These are phyloP conservation scores for Boletus tylopilopsis DNA, from an alignment of 768 basidiomycete genomes.

Conservation along the genomic window DNA sequence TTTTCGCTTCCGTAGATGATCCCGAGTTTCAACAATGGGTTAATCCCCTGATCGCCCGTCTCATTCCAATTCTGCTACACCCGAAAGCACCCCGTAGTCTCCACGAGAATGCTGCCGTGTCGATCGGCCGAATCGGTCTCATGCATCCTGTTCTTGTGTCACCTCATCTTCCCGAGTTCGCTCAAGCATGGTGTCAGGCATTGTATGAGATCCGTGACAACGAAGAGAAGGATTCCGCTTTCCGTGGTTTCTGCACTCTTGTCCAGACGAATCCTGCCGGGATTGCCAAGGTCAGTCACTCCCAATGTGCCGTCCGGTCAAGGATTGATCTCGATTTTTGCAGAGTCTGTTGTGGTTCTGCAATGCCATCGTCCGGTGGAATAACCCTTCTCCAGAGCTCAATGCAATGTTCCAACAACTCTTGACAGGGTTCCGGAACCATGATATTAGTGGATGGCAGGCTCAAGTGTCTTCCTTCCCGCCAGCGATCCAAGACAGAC, in stretches of 20 bases:
- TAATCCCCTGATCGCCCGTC: conserved; percentile 75
- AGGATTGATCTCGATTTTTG: conserved; percentile 4
- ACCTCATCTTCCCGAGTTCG: conserved; percentile 85
- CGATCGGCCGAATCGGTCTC: conserved; percentile 92
- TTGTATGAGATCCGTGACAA: conserved; percentile 98
- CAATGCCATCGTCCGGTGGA: conserved; percentile 96
- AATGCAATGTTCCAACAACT: conserved; percentile 93
- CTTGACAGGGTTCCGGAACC: conserved; percentile 84
- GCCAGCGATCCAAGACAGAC: conserved; percentile 81
- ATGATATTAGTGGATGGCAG: conserved; percentile 82
- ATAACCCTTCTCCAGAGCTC: conserved; percentile 84
- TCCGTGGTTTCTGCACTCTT: conserved; percentile 94
- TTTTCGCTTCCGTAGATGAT: conserved; percentile 48
- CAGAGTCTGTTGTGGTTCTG: conserved; percentile 97
- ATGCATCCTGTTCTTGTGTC: conserved; percentile 89
- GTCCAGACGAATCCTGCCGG: conserved; percentile 94
- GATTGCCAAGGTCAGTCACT: conserved; percentile 73
- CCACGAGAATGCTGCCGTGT: conserved; percentile 98
- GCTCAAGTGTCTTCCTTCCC: conserved; percentile 82
- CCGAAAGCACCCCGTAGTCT: conserved; percentile 90
- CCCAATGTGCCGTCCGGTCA: neutral
- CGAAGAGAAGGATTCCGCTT: conserved; percentile 99
- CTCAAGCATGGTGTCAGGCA: conserved; percentile 95
- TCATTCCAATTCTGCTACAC: conserved; percentile 91
- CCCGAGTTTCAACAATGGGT: conserved; percentile 92